Conservation (phyloP, 139 green algal species). For the Pleodorina starrii region DNA sequence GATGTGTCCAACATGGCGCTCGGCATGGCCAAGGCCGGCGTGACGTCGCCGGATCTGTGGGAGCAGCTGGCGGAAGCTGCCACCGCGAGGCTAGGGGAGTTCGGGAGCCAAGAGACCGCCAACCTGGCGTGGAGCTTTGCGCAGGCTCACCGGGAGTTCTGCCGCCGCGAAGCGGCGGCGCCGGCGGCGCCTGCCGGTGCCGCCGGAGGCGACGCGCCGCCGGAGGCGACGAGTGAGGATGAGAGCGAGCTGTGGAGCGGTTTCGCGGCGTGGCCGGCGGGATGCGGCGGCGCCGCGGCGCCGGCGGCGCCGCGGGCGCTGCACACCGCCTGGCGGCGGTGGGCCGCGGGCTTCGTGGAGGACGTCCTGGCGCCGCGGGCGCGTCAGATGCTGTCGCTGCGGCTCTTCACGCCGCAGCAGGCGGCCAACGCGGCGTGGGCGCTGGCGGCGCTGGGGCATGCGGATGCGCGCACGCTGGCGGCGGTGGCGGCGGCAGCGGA, state of each 20-base stretch:
- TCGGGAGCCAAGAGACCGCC: constrained; percentile 42
- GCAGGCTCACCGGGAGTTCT: not conserved
- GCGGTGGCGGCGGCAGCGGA: not conserved
- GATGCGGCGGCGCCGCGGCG: not conserved
- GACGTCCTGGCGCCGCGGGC: not conserved
- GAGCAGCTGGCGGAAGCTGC: constrained; percentile 10
- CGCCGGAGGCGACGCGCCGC: not conserved
- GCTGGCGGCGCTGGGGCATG: constrained; percentile 30
- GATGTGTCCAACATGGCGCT: constrained; percentile 17
- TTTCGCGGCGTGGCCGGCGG: not conserved
- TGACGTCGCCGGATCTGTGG: constrained; percentile 19
- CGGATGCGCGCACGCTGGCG: not conserved
- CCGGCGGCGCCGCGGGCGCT: not conserved
- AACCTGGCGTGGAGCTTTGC: constrained; percentile 58
- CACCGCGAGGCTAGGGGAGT: not conserved
- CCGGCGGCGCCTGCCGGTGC: not conserved
- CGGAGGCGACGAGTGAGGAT: not conserved
- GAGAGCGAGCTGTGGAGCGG: not conserved
- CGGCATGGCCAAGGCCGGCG: constrained; percentile 21
- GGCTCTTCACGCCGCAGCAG: not conserved
- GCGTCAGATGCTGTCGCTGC: not conserved
- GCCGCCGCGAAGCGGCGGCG: not conserved
- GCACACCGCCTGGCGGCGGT: constrained; percentile 2
- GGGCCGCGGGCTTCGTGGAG: constrained; percentile 2
- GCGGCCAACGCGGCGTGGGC: constrained; percentile 26